Conservation (phyloP, 1,284 basidiomycete genomes). For the Puccinia triticina region DNA sequence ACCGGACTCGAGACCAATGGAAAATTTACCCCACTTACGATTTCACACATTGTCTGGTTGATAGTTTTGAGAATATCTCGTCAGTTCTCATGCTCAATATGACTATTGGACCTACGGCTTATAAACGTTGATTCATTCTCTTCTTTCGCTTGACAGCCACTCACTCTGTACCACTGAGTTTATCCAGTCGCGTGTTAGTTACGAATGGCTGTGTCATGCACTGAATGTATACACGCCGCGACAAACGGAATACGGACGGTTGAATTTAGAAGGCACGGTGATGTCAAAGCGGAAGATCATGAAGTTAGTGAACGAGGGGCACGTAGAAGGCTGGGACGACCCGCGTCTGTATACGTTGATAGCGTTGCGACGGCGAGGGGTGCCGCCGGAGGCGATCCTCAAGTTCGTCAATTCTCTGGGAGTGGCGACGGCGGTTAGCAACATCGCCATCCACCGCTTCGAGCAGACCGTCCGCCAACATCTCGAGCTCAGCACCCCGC, state of each 20-base stretch:
- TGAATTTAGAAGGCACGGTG: slow-evolving; percentile 91
- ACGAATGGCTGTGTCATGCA: slow-evolving; percentile 98
- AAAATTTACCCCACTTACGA: slow-evolving; percentile 96
- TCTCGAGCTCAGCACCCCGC: slow-evolving; percentile 83
- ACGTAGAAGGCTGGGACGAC: slow-evolving; percentile 95
- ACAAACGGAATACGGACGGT: slow-evolving; percentile 94
- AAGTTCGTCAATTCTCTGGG: slow-evolving; percentile 91
- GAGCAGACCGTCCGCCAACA: slow-evolving; percentile 86
- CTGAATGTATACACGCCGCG: slow-evolving; percentile 96
- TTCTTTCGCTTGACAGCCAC: slow-evolving; percentile 68
- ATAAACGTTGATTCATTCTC: neutral
- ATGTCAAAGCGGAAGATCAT: slow-evolving; percentile 97
- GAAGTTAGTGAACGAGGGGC: slow-evolving; percentile 79
- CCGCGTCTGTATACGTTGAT: slow-evolving; percentile 97
- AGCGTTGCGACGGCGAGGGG: slow-evolving; percentile 86
- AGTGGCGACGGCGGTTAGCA: slow-evolving; percentile 82
- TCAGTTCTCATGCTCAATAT: slow-evolving; percentile 62
- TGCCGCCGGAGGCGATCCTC: slow-evolving; percentile 91
- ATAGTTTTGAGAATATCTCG: slow-evolving; percentile 99
- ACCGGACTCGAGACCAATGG: slow-evolving; percentile 91
- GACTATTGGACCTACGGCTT: neutral
- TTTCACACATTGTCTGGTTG: slow-evolving; percentile 96
- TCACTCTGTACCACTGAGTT: slow-evolving; percentile 98
- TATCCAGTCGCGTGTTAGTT: slow-evolving; percentile 91
- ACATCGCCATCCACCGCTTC: slow-evolving; percentile 84